Evolutionary conservation across 148 eudicot genomes (phyloP), one percentile per base, ranked within the genome.

Genomic region (Tetragonia tetragonoides): DNA sequence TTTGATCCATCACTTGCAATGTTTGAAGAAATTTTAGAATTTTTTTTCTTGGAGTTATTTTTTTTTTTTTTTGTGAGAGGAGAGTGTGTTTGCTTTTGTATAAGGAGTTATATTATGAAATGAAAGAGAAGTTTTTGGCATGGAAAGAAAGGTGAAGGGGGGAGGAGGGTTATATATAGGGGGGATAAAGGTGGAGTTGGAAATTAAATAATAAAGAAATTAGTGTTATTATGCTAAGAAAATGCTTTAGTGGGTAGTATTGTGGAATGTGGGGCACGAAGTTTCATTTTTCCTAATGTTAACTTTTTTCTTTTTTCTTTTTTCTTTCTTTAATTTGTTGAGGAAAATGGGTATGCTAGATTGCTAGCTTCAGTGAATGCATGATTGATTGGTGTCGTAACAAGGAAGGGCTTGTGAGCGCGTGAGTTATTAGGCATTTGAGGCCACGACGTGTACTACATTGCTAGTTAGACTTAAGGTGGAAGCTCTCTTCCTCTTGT

Each of bases 1-100:
- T 89, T 81, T 81, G 83, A 61, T 91, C 92, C 95, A 90, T 90
- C 34, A 28, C 34, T 28, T 28, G 34, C 1, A 28, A 28, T 28
- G 34, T 28, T 28, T 28, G 34, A 28, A 28, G 34, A 28, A 28
- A 28, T 28, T 28, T 28, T 28, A 28, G 34, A 28, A 28, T 28
- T 28, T 28, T 28, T 28, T 28, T 28, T 28, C 34, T 28, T 28
- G 34, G 34, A 28, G 34, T 1, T 28, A 0, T 82, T 28, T 57
- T 7, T 20, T 37, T 10, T 76, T 37, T 40, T 68, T 10, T 51
- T 14, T 21, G 11, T 42, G 66, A 64, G 78, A 71, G 54, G 46
- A 47, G 39, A 67, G 53, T 24, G 14, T 10, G 0, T 53, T 59
- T 59, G 17, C 2, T 59, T 17, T 17, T 17, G 16, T 4, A 17